Percentiles rank a stretch among this genome's conserved stretches.
These are phyloP conservation scores for Tephrocybe sp. DNA, from an alignment of 768 basidiomycete genomes.

Conservation along the genomic window DNA sequence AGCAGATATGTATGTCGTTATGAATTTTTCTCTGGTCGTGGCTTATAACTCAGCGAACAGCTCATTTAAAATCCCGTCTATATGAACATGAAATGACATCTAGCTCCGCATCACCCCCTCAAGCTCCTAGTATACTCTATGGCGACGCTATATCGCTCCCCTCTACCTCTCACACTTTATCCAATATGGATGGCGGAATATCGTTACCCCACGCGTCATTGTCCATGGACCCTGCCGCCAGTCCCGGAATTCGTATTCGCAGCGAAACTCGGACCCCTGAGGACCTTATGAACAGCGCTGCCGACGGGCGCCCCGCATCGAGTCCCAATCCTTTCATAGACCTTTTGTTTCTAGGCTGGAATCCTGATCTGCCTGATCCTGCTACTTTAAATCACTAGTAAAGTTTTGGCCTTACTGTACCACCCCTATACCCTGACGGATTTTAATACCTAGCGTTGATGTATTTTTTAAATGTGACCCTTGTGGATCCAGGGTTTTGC, in stretches of 20 bases:
- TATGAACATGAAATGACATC: constrained; percentile 44
- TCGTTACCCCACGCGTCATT: constrained; percentile 44
- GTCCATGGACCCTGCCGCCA: constrained; percentile 37
- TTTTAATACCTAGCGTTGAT: constrained; percentile 56
- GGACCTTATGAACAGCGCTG: constrained; percentile 24
- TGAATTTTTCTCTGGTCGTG: constrained; percentile 1
- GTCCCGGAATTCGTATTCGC: constrained; percentile 36
- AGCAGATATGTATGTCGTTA: constrained; percentile 59
- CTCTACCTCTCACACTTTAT: constrained; percentile 18
- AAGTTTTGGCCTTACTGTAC: constrained; percentile 23
- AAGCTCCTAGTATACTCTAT: constrained; percentile 19
- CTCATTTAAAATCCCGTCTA: constrained; percentile 59
- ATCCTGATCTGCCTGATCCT: constrained; percentile 80
- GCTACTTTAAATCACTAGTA: constrained; percentile 73
- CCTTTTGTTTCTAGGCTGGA: constrained; percentile 77
- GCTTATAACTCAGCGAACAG: constrained; percentile 35
- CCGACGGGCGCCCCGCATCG: constrained; percentile 26
- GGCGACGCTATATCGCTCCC: constrained; percentile 14
- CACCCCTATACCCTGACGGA: constrained; percentile 2
- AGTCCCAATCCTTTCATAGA: constrained; percentile 57
- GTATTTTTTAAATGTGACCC: constrained; percentile 89
- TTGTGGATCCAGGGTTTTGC: constrained; percentile 80
- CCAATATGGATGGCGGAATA: constrained; percentile 31
- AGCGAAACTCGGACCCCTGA: constrained; percentile 53
- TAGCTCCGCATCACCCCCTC: constrained; percentile 38